Conservation (phyloP, 2,329 filamentous ascomycete genomes). For the Teratosphaeria gauchensis region DNA sequence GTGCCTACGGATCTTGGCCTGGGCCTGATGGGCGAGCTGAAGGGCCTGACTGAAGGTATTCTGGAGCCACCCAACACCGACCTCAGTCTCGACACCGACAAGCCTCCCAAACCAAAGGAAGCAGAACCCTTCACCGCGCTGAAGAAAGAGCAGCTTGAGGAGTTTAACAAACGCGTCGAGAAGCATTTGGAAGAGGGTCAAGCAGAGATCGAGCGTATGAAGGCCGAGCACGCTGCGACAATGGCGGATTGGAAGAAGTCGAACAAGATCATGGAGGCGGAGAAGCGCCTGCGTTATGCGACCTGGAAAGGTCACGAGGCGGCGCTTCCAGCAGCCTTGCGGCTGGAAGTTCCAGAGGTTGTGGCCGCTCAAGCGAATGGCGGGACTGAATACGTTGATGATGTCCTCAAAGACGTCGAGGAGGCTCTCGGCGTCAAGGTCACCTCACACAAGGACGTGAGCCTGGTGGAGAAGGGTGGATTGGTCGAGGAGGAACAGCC, state of each 20-base stretch:
- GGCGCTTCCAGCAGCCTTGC: conserved; percentile 31
- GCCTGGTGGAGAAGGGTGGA: conserved; percentile 24
- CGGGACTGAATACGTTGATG: conserved; percentile 51
- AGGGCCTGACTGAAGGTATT: conserved; percentile 72
- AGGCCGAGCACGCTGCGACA: conserved; percentile 63
- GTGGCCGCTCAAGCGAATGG: conserved; percentile 25
- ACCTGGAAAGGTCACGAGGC: conserved; percentile 38
- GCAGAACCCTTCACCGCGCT: conserved; percentile 51
- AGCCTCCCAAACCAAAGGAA: conserved; percentile 9
- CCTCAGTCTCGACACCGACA: conserved; percentile 6
- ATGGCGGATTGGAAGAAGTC: conserved; percentile 66
- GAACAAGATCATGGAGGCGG: conserved; percentile 61
- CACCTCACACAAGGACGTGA: conserved; percentile 32
- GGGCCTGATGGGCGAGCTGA: conserved; percentile 67
- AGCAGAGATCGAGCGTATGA: conserved; percentile 76
- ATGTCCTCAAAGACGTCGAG: conserved; percentile 68
- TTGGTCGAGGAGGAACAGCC: conserved; percentile 22
- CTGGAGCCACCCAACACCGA: conserved; percentile 51
- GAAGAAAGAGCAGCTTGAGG: conserved; percentile 65
- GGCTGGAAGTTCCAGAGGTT: conserved; percentile 37
- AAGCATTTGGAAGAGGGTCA: conserved; percentile 64
- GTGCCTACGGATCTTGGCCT: conserved; percentile 78
- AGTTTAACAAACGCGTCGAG: conserved; percentile 70
- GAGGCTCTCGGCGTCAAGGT: conserved; percentile 54
- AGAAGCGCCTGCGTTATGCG: conserved; percentile 62